A percentile compares a stretch with the other conserved stretches of the same genome.
Evolutionary conservation across 805 yeast species (phyloP).

Genomic region (Cyberlindnera mycetangii): DNA sequence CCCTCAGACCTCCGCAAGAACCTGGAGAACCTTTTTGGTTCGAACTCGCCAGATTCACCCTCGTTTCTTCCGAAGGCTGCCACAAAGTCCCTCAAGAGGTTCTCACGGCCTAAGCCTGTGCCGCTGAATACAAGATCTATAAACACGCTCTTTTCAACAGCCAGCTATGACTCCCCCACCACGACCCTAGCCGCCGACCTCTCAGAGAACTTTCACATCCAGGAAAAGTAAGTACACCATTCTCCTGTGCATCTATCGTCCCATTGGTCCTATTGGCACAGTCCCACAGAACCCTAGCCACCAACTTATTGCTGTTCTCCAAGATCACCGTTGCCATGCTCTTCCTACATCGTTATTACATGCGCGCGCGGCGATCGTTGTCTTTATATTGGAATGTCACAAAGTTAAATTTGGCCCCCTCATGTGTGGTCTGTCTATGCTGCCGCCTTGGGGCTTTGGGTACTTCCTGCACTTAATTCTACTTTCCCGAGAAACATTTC

Average conservation of each 20-base stretch:
- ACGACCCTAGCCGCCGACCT: slow-evolving; percentile 37
- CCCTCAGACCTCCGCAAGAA: slow-evolving; percentile 24
- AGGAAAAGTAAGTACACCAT: slow-evolving; percentile 22
- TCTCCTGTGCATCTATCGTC: too few relatives aligned
- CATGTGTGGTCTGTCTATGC: too few relatives aligned
- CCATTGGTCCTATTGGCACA: too few relatives aligned
- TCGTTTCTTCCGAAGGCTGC: slow-evolving; percentile 23
- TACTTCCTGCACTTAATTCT: not conserved
- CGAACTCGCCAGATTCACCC: slow-evolving; percentile 27
- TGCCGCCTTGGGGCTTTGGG: not conserved
- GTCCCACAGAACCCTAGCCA: too few relatives aligned
- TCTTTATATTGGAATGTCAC: slow-evolving; percentile 10
- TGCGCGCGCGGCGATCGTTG: slow-evolving; percentile 1
- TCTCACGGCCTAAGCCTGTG: slow-evolving; percentile 22
- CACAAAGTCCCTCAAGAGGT: slow-evolving; percentile 14
- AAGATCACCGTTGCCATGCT: not conserved
- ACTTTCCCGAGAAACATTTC: not conserved
- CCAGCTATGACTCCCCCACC: slow-evolving; percentile 36
- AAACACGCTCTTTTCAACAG: slow-evolving; percentile 13
- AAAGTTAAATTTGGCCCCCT: slow-evolving; percentile 5
- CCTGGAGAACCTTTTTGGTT: slow-evolving; percentile 23
- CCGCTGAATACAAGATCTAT: slow-evolving; percentile 12
- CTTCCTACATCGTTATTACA: not conserved
- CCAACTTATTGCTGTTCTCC: slow-evolving; percentile 1
- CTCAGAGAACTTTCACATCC: slow-evolving; percentile 36